phyloP scores from a whole-genome alignment of 2,329 filamentous ascomycete genomes.

The Xylariales sp. region DNA sequence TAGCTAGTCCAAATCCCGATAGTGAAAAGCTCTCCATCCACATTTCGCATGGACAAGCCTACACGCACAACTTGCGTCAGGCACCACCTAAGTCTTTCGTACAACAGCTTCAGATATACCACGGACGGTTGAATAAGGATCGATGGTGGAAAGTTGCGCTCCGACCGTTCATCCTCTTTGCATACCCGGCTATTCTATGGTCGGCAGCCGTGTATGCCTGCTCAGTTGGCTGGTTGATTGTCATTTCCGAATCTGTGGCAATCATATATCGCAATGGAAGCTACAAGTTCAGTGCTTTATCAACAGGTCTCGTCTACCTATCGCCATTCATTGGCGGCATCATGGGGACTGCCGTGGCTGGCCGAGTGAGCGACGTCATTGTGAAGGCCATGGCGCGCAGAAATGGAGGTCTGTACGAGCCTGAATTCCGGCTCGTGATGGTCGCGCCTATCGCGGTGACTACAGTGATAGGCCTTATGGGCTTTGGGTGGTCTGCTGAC shows the following conservation, averaged over 20 bases:
- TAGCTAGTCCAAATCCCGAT: conserved; percentile 29
- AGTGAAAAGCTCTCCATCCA: conserved; percentile 37
- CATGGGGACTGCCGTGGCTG: conserved; percentile 86
- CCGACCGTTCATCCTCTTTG: conserved; percentile 79
- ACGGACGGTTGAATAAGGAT: conserved; percentile 73
- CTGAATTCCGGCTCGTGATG: conserved; percentile 90
- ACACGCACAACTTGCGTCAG: conserved; percentile 67
- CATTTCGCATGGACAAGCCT: conserved; percentile 37
- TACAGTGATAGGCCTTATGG: conserved; percentile 84
- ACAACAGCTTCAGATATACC: conserved; percentile 71
- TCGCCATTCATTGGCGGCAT: conserved; percentile 86
- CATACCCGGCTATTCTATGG: conserved; percentile 88
- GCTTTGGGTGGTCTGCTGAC: conserved; percentile 89
- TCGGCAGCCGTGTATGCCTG: conserved; percentile 79
- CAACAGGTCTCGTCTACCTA: conserved; percentile 82
- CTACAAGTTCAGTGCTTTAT: conserved; percentile 79
- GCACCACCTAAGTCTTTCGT: conserved; percentile 66
- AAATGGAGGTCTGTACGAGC: conserved; percentile 93
- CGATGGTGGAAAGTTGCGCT: conserved; percentile 74
- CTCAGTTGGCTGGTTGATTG: conserved; percentile 92
- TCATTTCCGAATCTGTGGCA: conserved; percentile 83
- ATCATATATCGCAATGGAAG: conserved; percentile 68
- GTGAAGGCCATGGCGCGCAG: conserved; percentile 76
- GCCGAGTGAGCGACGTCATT: conserved; percentile 80
- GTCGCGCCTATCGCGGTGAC: conserved; percentile 71